Conservation (phyloP, 148 eudicot genomes). For the Fagopyrum tataricum region DNA sequence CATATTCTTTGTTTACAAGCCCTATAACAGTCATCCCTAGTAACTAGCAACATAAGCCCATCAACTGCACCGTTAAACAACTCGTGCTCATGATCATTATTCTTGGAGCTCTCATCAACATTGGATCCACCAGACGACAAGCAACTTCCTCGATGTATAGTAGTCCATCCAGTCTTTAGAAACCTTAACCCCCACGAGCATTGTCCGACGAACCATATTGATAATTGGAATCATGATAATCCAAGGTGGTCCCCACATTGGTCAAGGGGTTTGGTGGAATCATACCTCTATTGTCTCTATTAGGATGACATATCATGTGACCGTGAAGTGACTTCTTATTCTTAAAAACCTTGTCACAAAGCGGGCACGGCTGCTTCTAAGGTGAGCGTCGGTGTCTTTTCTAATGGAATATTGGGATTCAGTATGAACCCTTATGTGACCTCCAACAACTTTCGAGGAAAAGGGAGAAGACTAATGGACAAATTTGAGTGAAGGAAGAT, state of each 20-base stretch:
- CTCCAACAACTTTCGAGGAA: neutral
- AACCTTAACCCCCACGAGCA: neutral
- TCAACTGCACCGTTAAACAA: too few relatives aligned
- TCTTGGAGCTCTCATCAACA: too few relatives aligned
- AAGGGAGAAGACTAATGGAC: too few relatives aligned
- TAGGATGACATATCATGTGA: slow-evolving; percentile 66
- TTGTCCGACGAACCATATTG: neutral
- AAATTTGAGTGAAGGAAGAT: too few relatives aligned
- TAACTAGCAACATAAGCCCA: too few relatives aligned
- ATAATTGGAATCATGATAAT: neutral
- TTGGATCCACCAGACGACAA: too few relatives aligned
- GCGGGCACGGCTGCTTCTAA: neutral
- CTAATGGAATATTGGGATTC: neutral
- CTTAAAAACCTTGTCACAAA: slow-evolving; percentile 28
- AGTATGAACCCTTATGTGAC: neutral
- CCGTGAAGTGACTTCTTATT: slow-evolving; percentile 44
- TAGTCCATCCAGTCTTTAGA: neutral
- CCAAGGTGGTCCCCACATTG: too few relatives aligned
- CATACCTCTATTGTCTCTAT: slow-evolving; percentile 41
- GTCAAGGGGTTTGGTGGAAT: slow-evolving; percentile 13
- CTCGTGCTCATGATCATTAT: too few relatives aligned
- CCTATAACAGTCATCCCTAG: too few relatives aligned
- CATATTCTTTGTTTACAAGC: too few relatives aligned
- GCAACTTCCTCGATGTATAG: neutral
- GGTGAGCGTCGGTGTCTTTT: neutral